phyloP scores from a whole-genome alignment of 2,329 filamentous ascomycete species.

The Rhynchosporium agropyri region DNA sequence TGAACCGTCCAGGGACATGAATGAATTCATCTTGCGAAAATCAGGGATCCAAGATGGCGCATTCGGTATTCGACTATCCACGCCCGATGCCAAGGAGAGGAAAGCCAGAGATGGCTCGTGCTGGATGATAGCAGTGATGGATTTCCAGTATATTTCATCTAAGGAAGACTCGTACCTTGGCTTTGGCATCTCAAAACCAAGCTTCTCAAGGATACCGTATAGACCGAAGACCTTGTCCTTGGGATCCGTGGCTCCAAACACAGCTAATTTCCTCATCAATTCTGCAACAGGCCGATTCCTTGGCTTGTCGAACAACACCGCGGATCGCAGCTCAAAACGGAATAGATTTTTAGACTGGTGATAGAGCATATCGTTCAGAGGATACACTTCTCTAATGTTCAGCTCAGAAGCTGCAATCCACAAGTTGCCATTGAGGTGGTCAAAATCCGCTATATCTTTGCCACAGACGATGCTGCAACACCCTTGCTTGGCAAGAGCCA shows the following conservation, averaged over 20 bases:
- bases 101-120: conserved; percentile 2
- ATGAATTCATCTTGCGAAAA: conserved; percentile 4
- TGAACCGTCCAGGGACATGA: conserved; percentile 1
- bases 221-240: conserved; percentile 20
- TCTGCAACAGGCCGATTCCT: neutral
- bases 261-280: neutral
- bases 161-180: neutral
- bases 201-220: neutral
- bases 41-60: conserved; percentile 11
- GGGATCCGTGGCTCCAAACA: conserved; percentile 9
- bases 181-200: conserved; percentile 11
- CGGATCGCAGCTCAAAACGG: neutral
- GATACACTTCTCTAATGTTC: neutral
- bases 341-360: neutral
- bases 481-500: conserved; percentile 1
- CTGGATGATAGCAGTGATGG: neutral
- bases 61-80: conserved; percentile 1
- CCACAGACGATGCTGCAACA: conserved; percentile 2
- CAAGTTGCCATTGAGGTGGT: neutral
- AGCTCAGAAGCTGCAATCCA: neutral
- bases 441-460: neutral
- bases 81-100: conserved; percentile 7
- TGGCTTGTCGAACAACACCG: neutral
- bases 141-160: conserved; percentile 8
- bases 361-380: conserved; percentile 8